Conservation (phyloP, 2,329 filamentous ascomycete species). For the Hypoxylon sp. region DNA sequence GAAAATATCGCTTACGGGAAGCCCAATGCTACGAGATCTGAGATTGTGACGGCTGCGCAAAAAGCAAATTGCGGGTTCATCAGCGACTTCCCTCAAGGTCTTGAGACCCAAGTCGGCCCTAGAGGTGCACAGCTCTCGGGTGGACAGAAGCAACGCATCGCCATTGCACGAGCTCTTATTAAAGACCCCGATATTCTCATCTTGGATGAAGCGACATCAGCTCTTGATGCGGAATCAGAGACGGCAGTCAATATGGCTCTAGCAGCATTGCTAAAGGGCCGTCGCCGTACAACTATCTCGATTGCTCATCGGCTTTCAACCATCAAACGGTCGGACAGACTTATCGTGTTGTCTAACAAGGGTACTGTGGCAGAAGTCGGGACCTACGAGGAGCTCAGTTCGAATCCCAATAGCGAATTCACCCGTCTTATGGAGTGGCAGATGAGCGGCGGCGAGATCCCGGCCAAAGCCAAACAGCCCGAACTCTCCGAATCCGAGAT, state of each 20-base stretch:
- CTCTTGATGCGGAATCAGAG: constrained; percentile 95
- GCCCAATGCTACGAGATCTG: constrained; percentile 80
- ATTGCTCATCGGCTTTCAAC: constrained; percentile 97
- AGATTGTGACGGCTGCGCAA: constrained; percentile 88
- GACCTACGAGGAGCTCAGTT: constrained; percentile 82
- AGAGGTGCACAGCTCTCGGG: constrained; percentile 94
- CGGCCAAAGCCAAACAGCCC: constrained; percentile 57
- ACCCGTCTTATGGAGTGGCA: constrained; percentile 99
- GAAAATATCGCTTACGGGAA: constrained; percentile 94
- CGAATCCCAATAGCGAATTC: constrained; percentile 84
- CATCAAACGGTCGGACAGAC: constrained; percentile 94
- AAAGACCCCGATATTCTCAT: constrained; percentile 98
- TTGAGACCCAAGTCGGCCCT: constrained; percentile 94
- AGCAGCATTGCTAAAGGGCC: constrained; percentile 82
- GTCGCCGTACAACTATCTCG: constrained; percentile 96
- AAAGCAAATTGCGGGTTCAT: constrained; percentile 98
- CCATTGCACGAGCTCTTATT: constrained; percentile 92
- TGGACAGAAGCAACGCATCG: constrained; percentile 97
- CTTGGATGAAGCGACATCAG: constrained; percentile 95
- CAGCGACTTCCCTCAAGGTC: constrained; percentile 93
- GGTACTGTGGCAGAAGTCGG: constrained; percentile 93
- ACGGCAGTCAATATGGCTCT: constrained; percentile 95
- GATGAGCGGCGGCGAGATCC: constrained; percentile 84
- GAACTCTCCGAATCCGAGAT: constrained; percentile 67
- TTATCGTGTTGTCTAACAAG: constrained; percentile 90